A percentile compares a stretch with the other conserved stretches of the same genome.
These are phyloP conservation scores for Auricularia auricula-judae DNA, from an alignment of 768 basidiomycete genomes.

Conservation along the genomic window DNA sequence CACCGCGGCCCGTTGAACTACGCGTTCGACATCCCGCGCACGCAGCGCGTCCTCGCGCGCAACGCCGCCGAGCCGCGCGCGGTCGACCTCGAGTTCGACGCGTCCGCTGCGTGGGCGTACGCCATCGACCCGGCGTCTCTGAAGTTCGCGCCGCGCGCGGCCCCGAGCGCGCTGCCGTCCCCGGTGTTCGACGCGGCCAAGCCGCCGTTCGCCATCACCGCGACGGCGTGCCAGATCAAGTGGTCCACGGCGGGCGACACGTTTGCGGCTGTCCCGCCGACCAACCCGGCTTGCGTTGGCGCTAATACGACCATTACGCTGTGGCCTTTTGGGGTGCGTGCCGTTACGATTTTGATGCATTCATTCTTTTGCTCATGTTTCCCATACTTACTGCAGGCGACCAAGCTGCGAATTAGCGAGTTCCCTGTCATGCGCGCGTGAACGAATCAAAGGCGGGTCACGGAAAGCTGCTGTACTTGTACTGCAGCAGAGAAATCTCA, in stretches of 20 bases:
- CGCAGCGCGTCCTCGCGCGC: conserved; percentile 25
- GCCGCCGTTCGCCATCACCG: conserved; percentile 36
- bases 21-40: conserved; percentile 37
- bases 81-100: conserved; percentile 39
- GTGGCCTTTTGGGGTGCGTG: conserved; percentile 38
- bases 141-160: conserved; percentile 24
- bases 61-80: conserved; percentile 36
- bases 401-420: conserved; percentile 23
- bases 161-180: conserved; percentile 26
- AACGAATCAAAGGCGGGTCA: neutral
- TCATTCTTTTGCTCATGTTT: neutral
- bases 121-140: conserved; percentile 38
- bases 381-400: conserved; percentile 12
- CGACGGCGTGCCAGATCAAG: conserved; percentile 37
- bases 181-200: conserved; percentile 39
- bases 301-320: conserved; percentile 30
- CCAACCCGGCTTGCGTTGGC: conserved; percentile 31
- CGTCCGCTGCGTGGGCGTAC: conserved; percentile 38
- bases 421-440: conserved; percentile 13
- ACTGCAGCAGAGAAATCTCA: neutral
- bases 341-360: neutral
- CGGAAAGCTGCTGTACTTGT: neutral
- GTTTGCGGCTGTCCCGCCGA: conserved; percentile 35
- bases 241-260: conserved; percentile 37
- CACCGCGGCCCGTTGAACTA: conserved; percentile 46